These are phyloP conservation scores for Epichloe uncinata DNA, from an alignment of 2,329 filamentous ascomycete genomes.

Conservation along the genomic window DNA sequence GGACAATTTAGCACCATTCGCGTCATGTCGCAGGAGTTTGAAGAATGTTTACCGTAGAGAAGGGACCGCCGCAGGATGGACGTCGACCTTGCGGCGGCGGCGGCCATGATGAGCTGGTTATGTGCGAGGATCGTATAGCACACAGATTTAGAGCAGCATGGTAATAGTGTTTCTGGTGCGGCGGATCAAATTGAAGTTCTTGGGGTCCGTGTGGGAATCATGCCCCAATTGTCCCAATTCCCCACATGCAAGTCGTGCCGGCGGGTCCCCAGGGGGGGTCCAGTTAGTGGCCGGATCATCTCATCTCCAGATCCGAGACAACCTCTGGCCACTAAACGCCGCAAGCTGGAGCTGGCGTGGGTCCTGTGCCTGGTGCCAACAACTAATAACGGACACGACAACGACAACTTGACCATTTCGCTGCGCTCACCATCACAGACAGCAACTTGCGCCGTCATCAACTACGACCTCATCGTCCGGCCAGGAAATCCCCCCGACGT, in stretches of 20 bases:
- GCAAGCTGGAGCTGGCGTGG: neutral
- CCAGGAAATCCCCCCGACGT: neutral
- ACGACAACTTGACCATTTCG: neutral
- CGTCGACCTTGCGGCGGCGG: constrained; percentile 28
- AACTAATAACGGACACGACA: neutral
- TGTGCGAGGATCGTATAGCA: too few species aligned
- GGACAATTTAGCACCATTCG: neutral
- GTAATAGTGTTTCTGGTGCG: too few species aligned
- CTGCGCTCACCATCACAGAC: neutral
- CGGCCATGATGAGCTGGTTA: constrained; percentile 8
- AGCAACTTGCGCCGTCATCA: neutral
- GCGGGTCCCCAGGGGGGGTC: too few species aligned
- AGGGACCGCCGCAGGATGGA: constrained; percentile 64
- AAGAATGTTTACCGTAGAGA: constrained; percentile 57
- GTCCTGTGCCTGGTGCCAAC: neutral
- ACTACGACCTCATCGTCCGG: neutral
- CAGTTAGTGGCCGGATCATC: constrained; percentile 7
- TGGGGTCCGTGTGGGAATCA: too few species aligned
- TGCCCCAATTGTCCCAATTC: too few species aligned
- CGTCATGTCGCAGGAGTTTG: neutral
- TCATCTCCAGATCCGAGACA: constrained; percentile 7
- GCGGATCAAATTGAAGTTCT: too few species aligned
- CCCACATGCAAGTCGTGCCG: too few species aligned
- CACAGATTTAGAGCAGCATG: too few species aligned
- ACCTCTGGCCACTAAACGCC: neutral